Evolutionary conservation across 192 early-diverging fungal genomes (phyloP), one percentile per base, ranked within the genome.

Genomic region (Phlyctochytrium arcticum): DNA sequence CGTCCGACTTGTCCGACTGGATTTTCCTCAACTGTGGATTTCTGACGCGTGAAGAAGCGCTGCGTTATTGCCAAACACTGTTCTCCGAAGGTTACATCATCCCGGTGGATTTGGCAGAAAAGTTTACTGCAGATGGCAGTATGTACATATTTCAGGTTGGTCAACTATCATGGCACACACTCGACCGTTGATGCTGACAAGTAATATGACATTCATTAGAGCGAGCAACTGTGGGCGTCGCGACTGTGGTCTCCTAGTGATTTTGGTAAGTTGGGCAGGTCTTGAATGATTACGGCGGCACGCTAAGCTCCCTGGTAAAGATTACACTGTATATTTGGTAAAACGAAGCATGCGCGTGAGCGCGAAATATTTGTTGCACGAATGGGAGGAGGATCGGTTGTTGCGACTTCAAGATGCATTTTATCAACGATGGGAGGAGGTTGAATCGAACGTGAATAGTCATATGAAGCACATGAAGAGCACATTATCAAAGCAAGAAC

Each of bases 291-390:
- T 44, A 44, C 21, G 39, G 15, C 21, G 15, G 42, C 42, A 44
- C 21, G 15, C 15, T 21, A 3, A 2, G 3, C 2, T 53, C 29
- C 19, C 29, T 8, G 21, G 23, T 63, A 2, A n/a, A 49, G 72
- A 74, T 57, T 78, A 78, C 47, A 39, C 73, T 29, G 63, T 69
- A 12, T 78, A 69, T 37, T 35, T 78, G 34, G 54, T 78, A 12
- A 71, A 69, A 44, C 64, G 76, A n/a, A 67, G 24, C 26, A 65
- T 60, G 27, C 53, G 67, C 35, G 54, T 36, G 29, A 53, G 46
- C 4, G 36, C 65, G 21, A 67, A 71, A 48, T 71, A 65, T 33
- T 51, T 65, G 26, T 49, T 78, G 26, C 54, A 44, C 23, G 71
- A 71, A n/a, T 51, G 57, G 61, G 76, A 78, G 56, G 70, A 68